Evolutionary conservation across 2,329 filamentous ascomycete genomes (phyloP), one percentile per base, ranked within the genome.

Genomic region (Colletotrichum sp.): DNA sequence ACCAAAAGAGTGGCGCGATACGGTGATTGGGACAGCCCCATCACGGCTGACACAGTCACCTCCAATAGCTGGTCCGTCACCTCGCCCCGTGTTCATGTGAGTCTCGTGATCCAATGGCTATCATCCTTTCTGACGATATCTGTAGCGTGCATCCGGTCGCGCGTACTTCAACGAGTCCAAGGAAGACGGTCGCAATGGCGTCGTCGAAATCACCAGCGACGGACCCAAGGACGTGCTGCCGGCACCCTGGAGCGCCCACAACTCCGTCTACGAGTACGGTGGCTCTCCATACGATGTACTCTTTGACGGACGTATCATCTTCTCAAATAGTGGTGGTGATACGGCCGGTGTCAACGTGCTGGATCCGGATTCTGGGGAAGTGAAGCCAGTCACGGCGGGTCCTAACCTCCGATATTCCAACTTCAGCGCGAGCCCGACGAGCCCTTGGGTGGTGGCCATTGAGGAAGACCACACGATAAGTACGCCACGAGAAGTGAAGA

Each of bases 181-280:
- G 13, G 76, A 82, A 16, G 83, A 86, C 55, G 89, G 88, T 8
- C 83, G 86, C 18, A 85, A 79, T 39, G 84, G 83, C 18, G 88
- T 91, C 52, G 82, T 90, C 9, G 85, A 89, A 78, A 79, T 87
- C 32, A 79, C 80, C 13, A 73, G 80, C 3, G 79, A 82, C 10
- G 79, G 81, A 4, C 78, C 79, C 16, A 82, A 80, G 28, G 85
- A 89, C 32, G 79, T 89, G 2, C 81, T 91, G 13, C 87, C 88
- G 1, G 78, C 78, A 5, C 80, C 85, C 0, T 87, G 87, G 77
- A 88, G 84, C 74, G 88, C 85, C 6, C 80, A 83, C 60, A 88
- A 87, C 30, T 83, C 80, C 2, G 86, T 91, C 18, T 89, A 91
- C 75, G 89, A 89, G 76, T 90, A 91, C 67, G 89, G 89, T 3